Conservation (phyloP, 83 land plant genomes). For the Thuja plicata region DNA sequence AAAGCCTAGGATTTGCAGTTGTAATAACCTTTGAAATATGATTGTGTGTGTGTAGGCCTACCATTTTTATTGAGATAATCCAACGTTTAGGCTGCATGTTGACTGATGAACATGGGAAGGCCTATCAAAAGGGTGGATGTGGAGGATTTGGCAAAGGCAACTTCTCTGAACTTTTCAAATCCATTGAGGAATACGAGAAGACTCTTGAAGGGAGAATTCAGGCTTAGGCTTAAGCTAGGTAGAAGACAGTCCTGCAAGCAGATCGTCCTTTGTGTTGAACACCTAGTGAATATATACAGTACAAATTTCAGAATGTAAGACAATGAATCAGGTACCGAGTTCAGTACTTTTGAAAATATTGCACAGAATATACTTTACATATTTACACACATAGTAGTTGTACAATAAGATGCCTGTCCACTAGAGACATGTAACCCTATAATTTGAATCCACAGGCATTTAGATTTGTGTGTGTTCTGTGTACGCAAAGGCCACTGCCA, state of each 20-base stretch:
- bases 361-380: neutral
- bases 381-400: neutral
- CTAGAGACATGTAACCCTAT: neutral
- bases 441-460: neutral
- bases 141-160: slow-evolving; percentile 99
- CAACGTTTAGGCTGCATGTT: slow-evolving; percentile 97
- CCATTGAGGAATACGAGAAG: slow-evolving; percentile 98
- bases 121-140: slow-evolving; percentile 92
- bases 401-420: neutral
- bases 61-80: slow-evolving; percentile 92
- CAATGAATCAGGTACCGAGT: neutral
- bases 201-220: slow-evolving; percentile 38
- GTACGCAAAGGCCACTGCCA: neutral
- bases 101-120: slow-evolving; percentile 56
- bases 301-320: neutral
- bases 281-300: neutral
- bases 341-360: neutral
- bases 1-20: neutral
- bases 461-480: neutral
- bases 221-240: slow-evolving; percentile 5
- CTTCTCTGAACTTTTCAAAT: slow-evolving; percentile 95
- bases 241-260: neutral
- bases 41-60: slow-evolving; percentile 68
- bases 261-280: neutral
- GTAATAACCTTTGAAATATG: neutral